Base-by-base conservation (phyloP, 2,329 filamentous ascomycete species). In the Plectosphaerella cucumerina region DNA sequence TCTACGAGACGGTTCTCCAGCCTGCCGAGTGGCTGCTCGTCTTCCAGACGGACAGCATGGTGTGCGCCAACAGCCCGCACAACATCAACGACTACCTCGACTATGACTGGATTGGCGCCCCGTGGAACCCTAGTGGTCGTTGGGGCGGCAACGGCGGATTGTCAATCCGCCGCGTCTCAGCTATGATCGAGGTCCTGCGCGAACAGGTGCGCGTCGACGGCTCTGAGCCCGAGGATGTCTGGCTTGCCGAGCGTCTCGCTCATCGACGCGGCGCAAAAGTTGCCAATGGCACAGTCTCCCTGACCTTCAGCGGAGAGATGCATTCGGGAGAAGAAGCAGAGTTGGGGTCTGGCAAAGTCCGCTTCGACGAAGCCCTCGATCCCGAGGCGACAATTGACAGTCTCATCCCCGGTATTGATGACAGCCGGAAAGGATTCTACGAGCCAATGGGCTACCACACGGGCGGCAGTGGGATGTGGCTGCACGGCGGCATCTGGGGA, bases 401-500 rank as follows among this genome's bases (percentile, higher is more conserved):
- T 22, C 64, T 66, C 41, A 62, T 75, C 35, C 56, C 66, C 41
- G 75, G 70, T 8, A 62, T 79, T 37, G 76, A 79, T 60, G 70
- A 74, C 59, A 78, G 74, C 72, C 70, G 76, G 15, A 59, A 72
- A n/a, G 76, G 76, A 14, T 75, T 72, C 58, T 80, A 80, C 59
- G 72, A 80, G 60, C 79, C 80, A 14, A 79, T 82, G 78, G 80
- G 80, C 42, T 82, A 80, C 60, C 79, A 83, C 60, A 78, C 75
- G 1, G 78, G 77, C 20, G 72, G 72, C 8, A 73, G 72, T 49
- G 78, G 79, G 45, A 60, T 59, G 12, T 70, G 61, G 48, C 62
- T 81, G 17, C 73, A 77, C 53, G 53, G 58, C 11, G 65, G 63
- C 1, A 72, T 81, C 39, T 82, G 77, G 77, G 75, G 75, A 22